Percentiles rank a stretch among this genome's conserved stretches.
Conservation (phyloP, 2,329 filamentous ascomycete species). For the Fusarium sp. region DNA sequence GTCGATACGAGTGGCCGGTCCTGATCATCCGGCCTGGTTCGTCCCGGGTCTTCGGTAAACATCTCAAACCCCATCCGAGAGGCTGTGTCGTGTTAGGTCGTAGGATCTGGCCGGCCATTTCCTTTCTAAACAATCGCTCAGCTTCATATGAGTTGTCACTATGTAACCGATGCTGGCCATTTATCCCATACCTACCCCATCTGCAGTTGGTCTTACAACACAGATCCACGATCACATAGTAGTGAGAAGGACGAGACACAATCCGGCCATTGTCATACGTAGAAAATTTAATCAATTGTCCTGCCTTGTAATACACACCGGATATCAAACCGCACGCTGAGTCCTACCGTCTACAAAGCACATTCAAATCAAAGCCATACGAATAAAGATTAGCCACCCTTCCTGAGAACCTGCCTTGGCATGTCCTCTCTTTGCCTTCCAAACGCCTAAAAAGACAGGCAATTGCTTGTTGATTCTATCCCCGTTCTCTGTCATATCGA, state of each 20-base stretch:
- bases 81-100: constrained; percentile 14
- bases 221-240: neutral
- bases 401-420: constrained; percentile 10
- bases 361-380: constrained; percentile 35
- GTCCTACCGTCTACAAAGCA: constrained; percentile 36
- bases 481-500: neutral
- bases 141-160: neutral
- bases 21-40: constrained; percentile 4
- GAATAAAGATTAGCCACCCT: constrained; percentile 32
- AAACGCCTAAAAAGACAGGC: constrained; percentile 27
- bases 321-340: constrained; percentile 35
- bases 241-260: neutral
- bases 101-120: neutral
- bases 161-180: constrained; percentile 2
- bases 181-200: neutral
- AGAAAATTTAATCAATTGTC: constrained; percentile 29
- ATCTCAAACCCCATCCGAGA: neutral
- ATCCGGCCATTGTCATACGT: neutral
- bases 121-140: neutral
- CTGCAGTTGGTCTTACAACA: neutral
- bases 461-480: constrained; percentile 7
- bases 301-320: constrained; percentile 28
- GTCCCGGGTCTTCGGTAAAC: constrained; percentile 14
- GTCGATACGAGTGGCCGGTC: neutral
- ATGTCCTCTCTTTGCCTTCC: constrained; percentile 4